phyloP scores from a whole-genome alignment of 2,329 filamentous ascomycete genomes.

The Emergomyces africanus region DNA sequence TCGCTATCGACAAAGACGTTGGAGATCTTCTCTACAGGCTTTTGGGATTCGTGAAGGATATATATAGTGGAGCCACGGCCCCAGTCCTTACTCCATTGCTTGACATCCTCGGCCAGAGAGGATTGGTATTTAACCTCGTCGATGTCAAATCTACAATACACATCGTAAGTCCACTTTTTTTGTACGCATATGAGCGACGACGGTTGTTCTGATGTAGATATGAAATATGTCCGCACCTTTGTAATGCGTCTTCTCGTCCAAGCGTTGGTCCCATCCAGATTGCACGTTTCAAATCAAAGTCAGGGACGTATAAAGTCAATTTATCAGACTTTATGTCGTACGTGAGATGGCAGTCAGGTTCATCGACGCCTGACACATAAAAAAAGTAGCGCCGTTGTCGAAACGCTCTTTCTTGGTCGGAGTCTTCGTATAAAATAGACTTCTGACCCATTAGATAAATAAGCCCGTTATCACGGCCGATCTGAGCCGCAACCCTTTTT shows the following conservation, averaged over 20 bases:
- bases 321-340: constrained; percentile 48
- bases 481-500: constrained; percentile 31
- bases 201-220: neutral
- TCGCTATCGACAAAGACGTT: constrained; percentile 13
- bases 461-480: constrained; percentile 32
- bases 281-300: constrained; percentile 42
- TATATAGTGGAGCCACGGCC: constrained; percentile 21
- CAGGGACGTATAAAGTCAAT: constrained; percentile 62
- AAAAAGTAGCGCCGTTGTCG: constrained; percentile 51
- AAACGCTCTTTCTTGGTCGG: constrained; percentile 42
- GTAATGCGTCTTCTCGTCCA: constrained; percentile 44
- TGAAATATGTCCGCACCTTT: constrained; percentile 18
- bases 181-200: neutral
- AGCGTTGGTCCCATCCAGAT: constrained; percentile 33
- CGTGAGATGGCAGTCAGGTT: constrained; percentile 42
- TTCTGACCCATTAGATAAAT: constrained; percentile 45
- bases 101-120: constrained; percentile 39
- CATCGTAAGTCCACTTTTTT: neutral
- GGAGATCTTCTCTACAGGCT: constrained; percentile 7
- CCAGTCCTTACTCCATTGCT: constrained; percentile 19
- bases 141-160: constrained; percentile 45
- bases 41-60: constrained; percentile 26
- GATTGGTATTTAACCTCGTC: constrained; percentile 53
- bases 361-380: constrained; percentile 44
- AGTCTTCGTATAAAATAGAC: constrained; percentile 42